Percentiles rank a stretch among this genome's conserved stretches.
Conservation (phyloP, 371 early-diverging fungal species). For the Choanephora cucurbitarum region DNA sequence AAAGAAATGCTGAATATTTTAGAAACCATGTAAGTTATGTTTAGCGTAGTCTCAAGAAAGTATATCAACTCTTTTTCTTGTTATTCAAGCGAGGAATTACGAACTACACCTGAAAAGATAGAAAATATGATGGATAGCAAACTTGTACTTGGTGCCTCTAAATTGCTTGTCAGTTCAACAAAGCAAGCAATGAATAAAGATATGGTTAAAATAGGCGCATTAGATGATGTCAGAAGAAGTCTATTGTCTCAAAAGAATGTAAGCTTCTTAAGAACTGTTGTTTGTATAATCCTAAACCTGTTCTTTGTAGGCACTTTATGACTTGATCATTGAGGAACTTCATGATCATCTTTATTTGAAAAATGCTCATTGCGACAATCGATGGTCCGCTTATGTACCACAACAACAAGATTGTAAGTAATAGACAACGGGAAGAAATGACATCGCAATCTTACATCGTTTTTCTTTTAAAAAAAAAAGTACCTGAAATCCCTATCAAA, state of each 20-base stretch:
- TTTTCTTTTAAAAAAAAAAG: too few relatives aligned
- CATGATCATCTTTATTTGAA: conserved; percentile 93
- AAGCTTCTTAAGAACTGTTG: too few relatives aligned
- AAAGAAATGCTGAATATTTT: conserved; percentile 83
- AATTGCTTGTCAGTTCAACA: conserved; percentile 67
- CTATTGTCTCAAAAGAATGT: conserved; percentile 72
- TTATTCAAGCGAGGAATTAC: conserved; percentile 88
- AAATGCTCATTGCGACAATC: conserved; percentile 67
- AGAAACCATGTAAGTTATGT: conserved; percentile 64
- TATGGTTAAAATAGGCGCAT: conserved; percentile 82
- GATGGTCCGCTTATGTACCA: conserved; percentile 60
- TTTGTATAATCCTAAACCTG: too few relatives aligned
- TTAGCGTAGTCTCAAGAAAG: too few relatives aligned
- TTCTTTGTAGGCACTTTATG: conserved; percentile 62
- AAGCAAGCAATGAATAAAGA: conserved; percentile 73
- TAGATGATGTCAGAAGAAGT: conserved; percentile 74
- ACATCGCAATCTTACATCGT: too few relatives aligned
- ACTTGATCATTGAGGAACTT: conserved; percentile 86
- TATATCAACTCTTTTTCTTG: too few relatives aligned
- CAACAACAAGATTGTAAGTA: conserved; percentile 61
- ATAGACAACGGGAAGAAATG: too few relatives aligned
- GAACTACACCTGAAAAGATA: conserved; percentile 76
- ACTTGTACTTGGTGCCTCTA: conserved; percentile 80
- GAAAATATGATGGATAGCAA: conserved; percentile 75
- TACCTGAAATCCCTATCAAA: conserved; percentile 45